Evolutionary conservation across 345 rosid species (phyloP).

Genomic region (Eucalyptus virginea): DNA sequence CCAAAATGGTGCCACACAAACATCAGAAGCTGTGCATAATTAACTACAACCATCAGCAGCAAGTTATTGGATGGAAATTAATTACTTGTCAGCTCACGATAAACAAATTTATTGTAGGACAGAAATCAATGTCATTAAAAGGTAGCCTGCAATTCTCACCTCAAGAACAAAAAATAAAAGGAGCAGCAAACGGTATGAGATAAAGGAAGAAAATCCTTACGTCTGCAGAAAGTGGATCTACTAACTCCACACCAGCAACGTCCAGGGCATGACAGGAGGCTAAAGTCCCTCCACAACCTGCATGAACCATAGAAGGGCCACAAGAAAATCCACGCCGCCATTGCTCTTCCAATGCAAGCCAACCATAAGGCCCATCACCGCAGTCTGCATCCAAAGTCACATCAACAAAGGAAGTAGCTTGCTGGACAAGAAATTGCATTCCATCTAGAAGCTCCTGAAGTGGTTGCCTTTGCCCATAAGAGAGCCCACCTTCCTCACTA

Average conservation of each 20-base stretch:
- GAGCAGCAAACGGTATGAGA: not conserved
- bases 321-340: conserved; percentile 94
- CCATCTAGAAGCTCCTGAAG: conserved; percentile 94
- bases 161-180: not conserved
- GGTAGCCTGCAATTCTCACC: not conserved
- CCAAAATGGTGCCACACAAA: not conserved
- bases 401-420: conserved; percentile 97
- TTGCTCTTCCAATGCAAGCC: conserved; percentile 98
- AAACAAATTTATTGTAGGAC: not conserved
- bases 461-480: conserved; percentile 87
- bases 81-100: not conserved
- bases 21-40: not conserved
- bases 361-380: conserved; percentile 90
- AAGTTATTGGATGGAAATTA: not conserved
- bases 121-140: not conserved
- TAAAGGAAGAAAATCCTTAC: conserved; percentile 32
- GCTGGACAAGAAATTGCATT: conserved; percentile 80
- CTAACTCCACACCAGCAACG: conserved; percentile 84
- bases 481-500: conserved; percentile 63
- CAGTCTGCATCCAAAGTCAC: conserved; percentile 85
- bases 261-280: conserved; percentile 95
- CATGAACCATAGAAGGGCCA: conserved; percentile 95
- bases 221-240: conserved; percentile 93
- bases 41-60: not conserved
- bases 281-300: conserved; percentile 96